Conservation (phyloP, 352 stramenopile species). For the Peronospora belbahrii region DNA sequence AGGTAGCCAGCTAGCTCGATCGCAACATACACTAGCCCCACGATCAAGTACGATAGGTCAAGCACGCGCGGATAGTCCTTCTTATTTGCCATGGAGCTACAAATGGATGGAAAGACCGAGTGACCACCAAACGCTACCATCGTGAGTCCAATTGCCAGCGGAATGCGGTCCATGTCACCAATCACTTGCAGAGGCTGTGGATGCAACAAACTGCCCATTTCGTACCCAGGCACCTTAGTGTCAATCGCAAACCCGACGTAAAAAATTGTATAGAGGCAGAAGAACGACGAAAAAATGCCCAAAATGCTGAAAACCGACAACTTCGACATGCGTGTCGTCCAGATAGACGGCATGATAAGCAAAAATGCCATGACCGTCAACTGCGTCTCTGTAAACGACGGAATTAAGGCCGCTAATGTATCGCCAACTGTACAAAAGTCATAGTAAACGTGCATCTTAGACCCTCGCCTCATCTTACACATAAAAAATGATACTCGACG, state of each 20-base stretch:
- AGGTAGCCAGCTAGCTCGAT: conserved; percentile 77
- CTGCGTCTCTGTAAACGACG: conserved; percentile 45
- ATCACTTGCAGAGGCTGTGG: conserved; percentile 58
- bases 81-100: conserved; percentile 66
- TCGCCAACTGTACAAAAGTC: conserved; percentile 46
- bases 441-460: not conserved
- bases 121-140: conserved; percentile 86
- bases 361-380: conserved; percentile 64
- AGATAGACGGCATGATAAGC: conserved; percentile 70
- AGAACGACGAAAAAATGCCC: conserved; percentile 75
- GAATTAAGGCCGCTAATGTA: conserved; percentile 64
- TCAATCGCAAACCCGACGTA: conserved; percentile 68
- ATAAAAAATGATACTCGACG: not conserved
- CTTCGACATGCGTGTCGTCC: conserved; percentile 73
- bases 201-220: conserved; percentile 46
- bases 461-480: not conserved
- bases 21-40: conserved; percentile 60
- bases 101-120: conserved; percentile 87
- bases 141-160: conserved; percentile 72
- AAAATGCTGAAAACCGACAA: conserved; percentile 83
- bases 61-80: conserved; percentile 57
- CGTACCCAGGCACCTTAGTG: conserved; percentile 26
- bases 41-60: conserved; percentile 65
- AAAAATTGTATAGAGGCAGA: conserved; percentile 69
- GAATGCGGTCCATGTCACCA: conserved; percentile 56